Percentiles rank a stretch among this genome's conserved stretches.
Evolutionary conservation across 2,329 filamentous ascomycete species (phyloP).

Genomic region (Colletotrichum chrysophilum): DNA sequence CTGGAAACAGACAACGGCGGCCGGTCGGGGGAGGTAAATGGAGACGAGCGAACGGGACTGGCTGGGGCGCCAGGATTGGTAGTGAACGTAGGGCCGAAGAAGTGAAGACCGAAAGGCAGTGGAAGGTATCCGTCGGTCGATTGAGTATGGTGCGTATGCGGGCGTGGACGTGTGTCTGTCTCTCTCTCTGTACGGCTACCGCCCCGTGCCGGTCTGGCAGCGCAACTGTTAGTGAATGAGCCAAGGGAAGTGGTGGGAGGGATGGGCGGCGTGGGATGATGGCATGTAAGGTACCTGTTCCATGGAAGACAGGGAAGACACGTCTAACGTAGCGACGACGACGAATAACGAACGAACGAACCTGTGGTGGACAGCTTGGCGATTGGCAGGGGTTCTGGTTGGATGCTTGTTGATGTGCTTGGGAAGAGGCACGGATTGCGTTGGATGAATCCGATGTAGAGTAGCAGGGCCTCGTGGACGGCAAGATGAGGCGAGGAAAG

Average conservation of each 20-base stretch:
- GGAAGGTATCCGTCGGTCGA: neutral
- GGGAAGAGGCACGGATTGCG: neutral
- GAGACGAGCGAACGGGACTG: slow-evolving; percentile 18
- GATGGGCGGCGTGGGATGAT: neutral
- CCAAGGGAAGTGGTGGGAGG: neutral
- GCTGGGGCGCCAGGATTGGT: neutral
- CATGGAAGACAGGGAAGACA: neutral
- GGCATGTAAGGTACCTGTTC: neutral
- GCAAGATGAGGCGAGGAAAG: neutral
- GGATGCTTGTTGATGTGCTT: neutral
- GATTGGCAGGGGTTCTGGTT: neutral
- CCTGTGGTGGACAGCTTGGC: slow-evolving; percentile 1
- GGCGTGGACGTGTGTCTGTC: neutral
- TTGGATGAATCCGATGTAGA: neutral
- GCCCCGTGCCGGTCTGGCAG: slow-evolving; percentile 11
- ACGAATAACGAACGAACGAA: neutral
- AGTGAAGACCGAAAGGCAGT: slow-evolving; percentile 16
- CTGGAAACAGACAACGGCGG: neutral
- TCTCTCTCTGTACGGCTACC: neutral
- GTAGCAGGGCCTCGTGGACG: neutral
- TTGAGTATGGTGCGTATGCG: neutral
- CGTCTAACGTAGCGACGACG: neutral
- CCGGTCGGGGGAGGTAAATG: slow-evolving; percentile 6
- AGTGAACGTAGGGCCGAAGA: slow-evolving; percentile 13
- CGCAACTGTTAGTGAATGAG: neutral